Conservation (phyloP, 768 basidiomycete species). For the Dentipellis fragilis region DNA sequence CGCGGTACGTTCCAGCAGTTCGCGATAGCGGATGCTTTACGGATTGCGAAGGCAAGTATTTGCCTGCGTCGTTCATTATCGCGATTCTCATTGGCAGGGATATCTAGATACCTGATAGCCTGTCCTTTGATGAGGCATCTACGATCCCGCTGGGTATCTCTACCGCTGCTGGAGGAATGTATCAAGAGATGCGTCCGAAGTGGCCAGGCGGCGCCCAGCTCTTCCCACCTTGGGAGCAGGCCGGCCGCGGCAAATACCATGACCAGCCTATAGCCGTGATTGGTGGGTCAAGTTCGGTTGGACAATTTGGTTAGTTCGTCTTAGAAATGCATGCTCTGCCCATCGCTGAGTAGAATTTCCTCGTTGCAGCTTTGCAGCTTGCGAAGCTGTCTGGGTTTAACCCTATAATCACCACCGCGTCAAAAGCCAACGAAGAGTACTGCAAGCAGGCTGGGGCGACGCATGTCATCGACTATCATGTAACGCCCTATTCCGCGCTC, state of each 20-base stretch:
- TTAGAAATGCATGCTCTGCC: neutral
- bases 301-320: conserved; percentile 33
- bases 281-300: conserved; percentile 39
- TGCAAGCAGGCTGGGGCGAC: conserved; percentile 10
- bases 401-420: conserved; percentile 14
- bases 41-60: conserved; percentile 11
- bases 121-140: conserved; percentile 39
- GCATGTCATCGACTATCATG: conserved; percentile 13
- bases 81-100: neutral
- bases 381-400: conserved; percentile 11
- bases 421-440: conserved; percentile 3
- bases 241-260: conserved; percentile 29
- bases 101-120: conserved; percentile 32
- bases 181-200: conserved; percentile 19
- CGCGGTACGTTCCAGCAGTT: conserved; percentile 15
- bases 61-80: neutral
- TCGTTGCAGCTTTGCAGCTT: conserved; percentile 7
- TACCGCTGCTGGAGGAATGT: conserved; percentile 41
- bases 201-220: conserved; percentile 28
- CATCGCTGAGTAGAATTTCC: neutral
- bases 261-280: conserved; percentile 36
- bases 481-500: conserved; percentile 2
- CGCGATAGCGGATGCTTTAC: conserved; percentile 9
- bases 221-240: conserved; percentile 26
- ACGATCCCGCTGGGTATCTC: conserved; percentile 39